These are phyloP conservation scores for Ogataea pignaliae DNA, from an alignment of 805 yeast genomes.

Conservation along the genomic window DNA sequence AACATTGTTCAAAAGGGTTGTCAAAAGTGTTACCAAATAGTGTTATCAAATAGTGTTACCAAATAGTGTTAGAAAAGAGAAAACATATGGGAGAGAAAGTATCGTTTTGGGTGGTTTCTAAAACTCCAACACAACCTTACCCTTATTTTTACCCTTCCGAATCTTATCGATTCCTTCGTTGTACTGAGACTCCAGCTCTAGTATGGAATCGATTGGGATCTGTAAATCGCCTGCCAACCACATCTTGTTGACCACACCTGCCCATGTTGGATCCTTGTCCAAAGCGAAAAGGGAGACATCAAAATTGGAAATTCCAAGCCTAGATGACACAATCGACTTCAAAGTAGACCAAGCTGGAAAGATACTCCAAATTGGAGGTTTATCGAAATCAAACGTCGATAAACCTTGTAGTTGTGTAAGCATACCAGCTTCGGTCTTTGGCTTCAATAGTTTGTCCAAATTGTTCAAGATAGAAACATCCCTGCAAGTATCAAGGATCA, in stretches of 20 bases:
- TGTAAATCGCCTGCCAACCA: constrained; percentile 41
- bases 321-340: constrained; percentile 4
- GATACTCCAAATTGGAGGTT: constrained; percentile 16
- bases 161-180: constrained; percentile 43
- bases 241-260: constrained; percentile 36
- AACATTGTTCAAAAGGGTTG: no score
- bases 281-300: no score
- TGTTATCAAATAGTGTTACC: no score
- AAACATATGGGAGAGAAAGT: neutral
- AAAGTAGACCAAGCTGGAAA: constrained; percentile 5
- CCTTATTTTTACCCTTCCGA: constrained; percentile 44
- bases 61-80: no score
- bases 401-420: constrained; percentile 58
- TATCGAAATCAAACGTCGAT: constrained; percentile 29
- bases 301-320: constrained; percentile 2
- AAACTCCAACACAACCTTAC: constrained; percentile 49
- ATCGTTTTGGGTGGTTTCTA: neutral
- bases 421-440: constrained; percentile 37
- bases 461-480: constrained; percentile 41
- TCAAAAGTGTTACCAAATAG: no score
- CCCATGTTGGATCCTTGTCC: no score
- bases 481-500: constrained; percentile 61
- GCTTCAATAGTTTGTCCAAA: constrained; percentile 38
- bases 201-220: constrained; percentile 48
- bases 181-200: constrained; percentile 30